Percentiles rank a stretch among this genome's conserved stretches.
These are phyloP conservation scores for Hypholoma fasciculare DNA, from an alignment of 768 basidiomycete species.

Conservation along the genomic window DNA sequence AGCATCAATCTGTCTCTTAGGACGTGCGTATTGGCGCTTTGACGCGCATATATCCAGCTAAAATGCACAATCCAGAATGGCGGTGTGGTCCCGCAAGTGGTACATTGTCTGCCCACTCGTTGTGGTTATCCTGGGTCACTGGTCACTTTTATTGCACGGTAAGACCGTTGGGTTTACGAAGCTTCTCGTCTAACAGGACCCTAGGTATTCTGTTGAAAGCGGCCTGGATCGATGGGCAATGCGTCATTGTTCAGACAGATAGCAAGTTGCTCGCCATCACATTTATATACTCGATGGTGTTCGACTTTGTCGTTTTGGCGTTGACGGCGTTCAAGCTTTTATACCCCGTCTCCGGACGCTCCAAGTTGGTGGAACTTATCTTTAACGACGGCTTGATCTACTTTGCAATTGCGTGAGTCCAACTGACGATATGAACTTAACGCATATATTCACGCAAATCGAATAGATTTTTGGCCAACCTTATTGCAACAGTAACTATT, in stretches of 20 bases:
- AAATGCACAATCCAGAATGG: conserved; percentile 45
- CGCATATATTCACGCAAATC: background rate
- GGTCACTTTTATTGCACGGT: conserved; percentile 74
- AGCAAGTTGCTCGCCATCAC: conserved; percentile 60
- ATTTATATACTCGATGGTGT: conserved; percentile 75
- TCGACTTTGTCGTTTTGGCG: conserved; percentile 63
- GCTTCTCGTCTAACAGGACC: background rate
- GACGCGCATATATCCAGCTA: conserved; percentile 10
- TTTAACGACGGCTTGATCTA: conserved; percentile 75
- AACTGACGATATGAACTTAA: background rate
- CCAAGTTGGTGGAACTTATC: conserved; percentile 61
- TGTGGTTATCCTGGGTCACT: conserved; percentile 63
- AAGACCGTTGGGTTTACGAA: conserved; percentile 4
- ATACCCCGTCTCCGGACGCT: conserved; percentile 37
- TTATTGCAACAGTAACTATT: conserved; percentile 59
- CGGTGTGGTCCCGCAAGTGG: conserved; percentile 64
- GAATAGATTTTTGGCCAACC: conserved; percentile 63
- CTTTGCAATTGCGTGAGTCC: conserved; percentile 66
- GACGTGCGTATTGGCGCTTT: conserved; percentile 44
- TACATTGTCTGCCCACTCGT: conserved; percentile 54
- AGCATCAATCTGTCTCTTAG: conserved; percentile 70
- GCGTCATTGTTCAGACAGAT: conserved; percentile 59
- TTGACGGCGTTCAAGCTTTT: conserved; percentile 65
- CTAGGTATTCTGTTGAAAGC: conserved; percentile 63
- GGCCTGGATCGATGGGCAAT: conserved; percentile 50